phyloP scores from a whole-genome alignment of 2,329 filamentous ascomycete species.

The Clonostachys solani region DNA sequence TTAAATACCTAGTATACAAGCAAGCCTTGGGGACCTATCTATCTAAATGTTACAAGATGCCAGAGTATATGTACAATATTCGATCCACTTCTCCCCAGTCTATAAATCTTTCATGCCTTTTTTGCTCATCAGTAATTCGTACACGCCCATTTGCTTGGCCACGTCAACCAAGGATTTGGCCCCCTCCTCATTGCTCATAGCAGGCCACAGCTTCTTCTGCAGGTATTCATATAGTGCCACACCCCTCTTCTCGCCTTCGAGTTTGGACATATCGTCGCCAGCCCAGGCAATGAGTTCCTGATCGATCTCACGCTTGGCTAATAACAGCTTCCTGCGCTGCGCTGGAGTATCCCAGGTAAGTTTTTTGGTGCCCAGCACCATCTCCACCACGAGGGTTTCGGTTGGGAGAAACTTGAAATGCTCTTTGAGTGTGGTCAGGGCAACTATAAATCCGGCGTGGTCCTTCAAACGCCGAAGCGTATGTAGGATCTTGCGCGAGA shows the following conservation, averaged over 20 bases:
- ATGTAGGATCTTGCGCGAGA: slow-evolving; percentile 45
- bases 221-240: slow-evolving; percentile 38
- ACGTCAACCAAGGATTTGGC: slow-evolving; percentile 20
- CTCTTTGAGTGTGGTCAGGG: slow-evolving; percentile 35
- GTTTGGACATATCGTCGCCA: slow-evolving; percentile 20
- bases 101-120: not conserved
- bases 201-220: slow-evolving; percentile 29
- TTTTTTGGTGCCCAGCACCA: slow-evolving; percentile 37
- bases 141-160: slow-evolving; percentile 38
- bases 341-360: slow-evolving; percentile 34
- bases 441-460: slow-evolving; percentile 37
- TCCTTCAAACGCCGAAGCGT: slow-evolving; percentile 43
- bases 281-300: slow-evolving; percentile 21
- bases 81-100: too few relatives aligned
- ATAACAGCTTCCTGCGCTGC: slow-evolving; percentile 33
- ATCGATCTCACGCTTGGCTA: slow-evolving; percentile 37
- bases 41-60: too few relatives aligned
- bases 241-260: slow-evolving; percentile 25
- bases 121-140: slow-evolving; percentile 19
- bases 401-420: slow-evolving; percentile 37
- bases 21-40: too few relatives aligned
- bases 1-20: too few relatives aligned
- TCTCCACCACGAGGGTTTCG: slow-evolving; percentile 40
- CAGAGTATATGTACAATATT: too few relatives aligned
- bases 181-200: slow-evolving; percentile 5